Conservation (phyloP, 2,329 filamentous ascomycete species). For the Neoscytalidium dimidiatum region DNA sequence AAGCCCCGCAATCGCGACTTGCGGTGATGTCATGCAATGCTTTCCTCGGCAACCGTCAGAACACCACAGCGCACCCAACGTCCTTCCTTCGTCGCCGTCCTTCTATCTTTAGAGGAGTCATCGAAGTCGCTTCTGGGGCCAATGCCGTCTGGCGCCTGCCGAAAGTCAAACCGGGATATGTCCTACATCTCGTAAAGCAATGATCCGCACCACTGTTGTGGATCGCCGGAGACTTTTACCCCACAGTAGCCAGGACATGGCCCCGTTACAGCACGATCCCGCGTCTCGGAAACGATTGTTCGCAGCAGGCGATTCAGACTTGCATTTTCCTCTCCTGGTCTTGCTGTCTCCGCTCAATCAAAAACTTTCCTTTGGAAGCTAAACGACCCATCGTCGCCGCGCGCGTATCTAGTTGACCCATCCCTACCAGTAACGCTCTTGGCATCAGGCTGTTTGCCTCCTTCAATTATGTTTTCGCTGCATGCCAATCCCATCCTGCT, state of each 20-base stretch:
- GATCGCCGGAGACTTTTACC: not conserved
- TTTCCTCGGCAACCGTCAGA: not conserved
- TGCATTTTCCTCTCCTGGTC: no score
- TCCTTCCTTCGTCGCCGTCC: no score
- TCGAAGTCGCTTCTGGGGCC: not conserved
- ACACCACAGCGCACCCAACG: not conserved
- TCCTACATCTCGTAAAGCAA: not conserved
- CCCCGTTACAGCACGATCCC: not conserved
- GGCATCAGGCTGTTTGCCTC: not conserved
- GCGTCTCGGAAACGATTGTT: no score
- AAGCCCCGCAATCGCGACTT: slow-evolving; percentile 3
- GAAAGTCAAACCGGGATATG: not conserved
- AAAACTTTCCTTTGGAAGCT: no score
- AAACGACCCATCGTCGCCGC: no score
- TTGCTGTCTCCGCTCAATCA: no score
- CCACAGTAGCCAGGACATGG: not conserved
- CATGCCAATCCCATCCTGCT: not conserved
- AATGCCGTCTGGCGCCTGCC: not conserved
- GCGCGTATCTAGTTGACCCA: no score
- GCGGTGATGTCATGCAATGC: slow-evolving; percentile 8
- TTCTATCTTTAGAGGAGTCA: not conserved
- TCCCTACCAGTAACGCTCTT: not conserved
- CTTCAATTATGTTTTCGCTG: not conserved
- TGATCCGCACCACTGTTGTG: not conserved
- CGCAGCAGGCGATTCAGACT: no score